Percentiles rank a stretch among this genome's conserved stretches.
These are phyloP conservation scores for Pichiaceae sp. DNA, from an alignment of 1,139 yeast genomes.

Conservation along the genomic window DNA sequence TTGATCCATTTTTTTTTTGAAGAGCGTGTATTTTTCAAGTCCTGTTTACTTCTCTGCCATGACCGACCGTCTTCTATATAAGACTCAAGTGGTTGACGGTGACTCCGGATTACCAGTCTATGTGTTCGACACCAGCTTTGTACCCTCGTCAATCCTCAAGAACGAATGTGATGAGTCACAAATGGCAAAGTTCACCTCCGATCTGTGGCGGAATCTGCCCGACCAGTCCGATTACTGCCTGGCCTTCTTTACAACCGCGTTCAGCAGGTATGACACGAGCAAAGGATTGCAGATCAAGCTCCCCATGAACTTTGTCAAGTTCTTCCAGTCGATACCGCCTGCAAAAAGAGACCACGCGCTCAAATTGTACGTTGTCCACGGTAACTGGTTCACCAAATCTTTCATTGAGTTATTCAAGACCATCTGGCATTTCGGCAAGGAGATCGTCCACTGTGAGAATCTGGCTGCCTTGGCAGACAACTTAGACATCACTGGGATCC, in stretches of 20 bases:
- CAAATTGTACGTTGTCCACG: slow-evolving; percentile 78
- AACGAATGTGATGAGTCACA: slow-evolving; percentile 8
- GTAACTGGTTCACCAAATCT: slow-evolving; percentile 82
- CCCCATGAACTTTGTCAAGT: slow-evolving; percentile 37
- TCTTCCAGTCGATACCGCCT: slow-evolving; percentile 61
- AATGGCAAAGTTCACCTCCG: slow-evolving; percentile 9
- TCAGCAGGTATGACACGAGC: slow-evolving; percentile 10
- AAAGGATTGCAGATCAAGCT: slow-evolving; percentile 11
- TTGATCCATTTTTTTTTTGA: not conserved
- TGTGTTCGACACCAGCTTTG: slow-evolving; percentile 21
- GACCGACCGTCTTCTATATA: slow-evolving; percentile 16
- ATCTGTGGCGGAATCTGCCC: slow-evolving; percentile 14
- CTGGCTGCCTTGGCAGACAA: slow-evolving; percentile 55
- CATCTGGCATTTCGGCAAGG: slow-evolving; percentile 30
- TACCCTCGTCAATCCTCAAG: slow-evolving; percentile 13
- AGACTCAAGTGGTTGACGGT: slow-evolving; percentile 17
- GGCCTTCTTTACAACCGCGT: slow-evolving; percentile 21
- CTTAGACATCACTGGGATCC: slow-evolving; percentile 67
- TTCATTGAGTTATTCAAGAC: slow-evolving; percentile 67
- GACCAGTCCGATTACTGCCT: slow-evolving; percentile 13
- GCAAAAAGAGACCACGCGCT: slow-evolving; percentile 45
- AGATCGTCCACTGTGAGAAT: slow-evolving; percentile 43
- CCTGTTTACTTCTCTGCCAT: not conserved
- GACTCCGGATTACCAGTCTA: slow-evolving; percentile 19
- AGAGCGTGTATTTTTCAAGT: not conserved